Conservation (phyloP, 176 grass and related monocot species). For the Lolium multiflorum region DNA sequence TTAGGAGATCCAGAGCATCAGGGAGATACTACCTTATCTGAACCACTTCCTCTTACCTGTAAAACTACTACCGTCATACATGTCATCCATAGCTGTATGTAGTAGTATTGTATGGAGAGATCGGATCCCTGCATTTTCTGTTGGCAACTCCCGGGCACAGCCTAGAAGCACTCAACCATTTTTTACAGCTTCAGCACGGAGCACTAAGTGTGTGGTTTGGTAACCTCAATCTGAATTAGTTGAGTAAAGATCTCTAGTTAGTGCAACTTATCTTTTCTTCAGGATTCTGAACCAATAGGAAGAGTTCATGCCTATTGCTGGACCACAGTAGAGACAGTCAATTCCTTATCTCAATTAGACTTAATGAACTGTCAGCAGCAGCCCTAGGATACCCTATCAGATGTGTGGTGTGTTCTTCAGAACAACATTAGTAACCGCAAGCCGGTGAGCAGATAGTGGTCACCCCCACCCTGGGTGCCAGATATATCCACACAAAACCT, state of each 20-base stretch:
- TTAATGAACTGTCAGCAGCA: constrained; percentile 37
- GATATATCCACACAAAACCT: neutral
- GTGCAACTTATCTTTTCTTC: neutral
- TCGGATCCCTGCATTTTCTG: constrained; percentile 23
- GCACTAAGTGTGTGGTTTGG: constrained; percentile 43
- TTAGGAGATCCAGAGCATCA: constrained; percentile 32
- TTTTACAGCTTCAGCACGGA: constrained; percentile 35
- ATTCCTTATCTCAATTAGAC: constrained; percentile 1
- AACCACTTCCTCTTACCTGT: constrained; percentile 19
- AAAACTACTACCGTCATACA: neutral
- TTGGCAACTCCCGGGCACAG: constrained; percentile 25
- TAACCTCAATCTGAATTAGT: constrained; percentile 29
- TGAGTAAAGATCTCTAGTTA: neutral
- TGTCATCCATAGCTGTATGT: constrained; percentile 12
- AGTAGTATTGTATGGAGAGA: neutral
- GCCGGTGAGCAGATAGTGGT: constrained; percentile 2
- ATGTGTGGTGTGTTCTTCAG: neutral
- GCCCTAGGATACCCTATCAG: constrained; percentile 40
- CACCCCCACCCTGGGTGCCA: neutral
- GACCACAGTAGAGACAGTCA: neutral
- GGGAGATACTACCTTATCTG: constrained; percentile 43
- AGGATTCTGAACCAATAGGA: neutral
- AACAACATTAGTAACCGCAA: constrained; percentile 34
- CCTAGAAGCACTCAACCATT: constrained; percentile 31
- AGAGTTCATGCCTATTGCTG: neutral